phyloP scores from a whole-genome alignment of 495 filamentous ascomycete species.

The Xylona heveae region DNA sequence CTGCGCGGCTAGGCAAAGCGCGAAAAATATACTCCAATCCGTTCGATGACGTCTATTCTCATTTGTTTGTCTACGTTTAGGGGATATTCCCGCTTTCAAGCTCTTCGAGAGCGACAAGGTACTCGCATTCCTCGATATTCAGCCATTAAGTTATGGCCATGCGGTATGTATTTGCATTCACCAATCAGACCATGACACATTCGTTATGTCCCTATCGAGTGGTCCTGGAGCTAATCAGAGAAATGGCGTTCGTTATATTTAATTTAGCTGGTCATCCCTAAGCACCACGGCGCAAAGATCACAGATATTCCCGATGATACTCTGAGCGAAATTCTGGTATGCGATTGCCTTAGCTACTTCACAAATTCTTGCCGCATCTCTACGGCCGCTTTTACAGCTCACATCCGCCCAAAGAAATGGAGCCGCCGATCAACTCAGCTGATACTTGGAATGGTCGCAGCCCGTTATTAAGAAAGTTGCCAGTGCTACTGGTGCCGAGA shows the following conservation, averaged over 20 bases:
- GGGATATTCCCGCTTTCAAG: slow-evolving; percentile 7
- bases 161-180: slow-evolving; percentile 2
- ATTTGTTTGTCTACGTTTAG: too few species aligned
- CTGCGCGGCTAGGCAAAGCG: neutral
- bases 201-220: neutral
- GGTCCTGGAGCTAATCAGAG: too few species aligned
- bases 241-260: neutral
- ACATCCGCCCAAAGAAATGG: neutral
- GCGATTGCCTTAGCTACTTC: slow-evolving; percentile 8
- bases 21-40: neutral
- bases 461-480: slow-evolving; percentile 80
- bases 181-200: too few species aligned
- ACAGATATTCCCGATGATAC: slow-evolving; percentile 85
- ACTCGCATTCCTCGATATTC: slow-evolving; percentile 91
- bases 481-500: slow-evolving; percentile 43
- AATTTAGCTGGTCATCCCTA: slow-evolving; percentile 83
- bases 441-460: slow-evolving; percentile 22
- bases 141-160: slow-evolving; percentile 66
- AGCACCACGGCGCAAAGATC: slow-evolving; percentile 82
- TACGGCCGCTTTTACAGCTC: neutral
- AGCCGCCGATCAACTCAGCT: too few species aligned
- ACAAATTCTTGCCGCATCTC: too few species aligned
- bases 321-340: slow-evolving; percentile 61
- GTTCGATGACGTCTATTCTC: neutral
- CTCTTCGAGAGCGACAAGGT: slow-evolving; percentile 61